These are phyloP conservation scores for Cyclocybe aegerita DNA, from an alignment of 768 basidiomycete species.

Conservation along the genomic window DNA sequence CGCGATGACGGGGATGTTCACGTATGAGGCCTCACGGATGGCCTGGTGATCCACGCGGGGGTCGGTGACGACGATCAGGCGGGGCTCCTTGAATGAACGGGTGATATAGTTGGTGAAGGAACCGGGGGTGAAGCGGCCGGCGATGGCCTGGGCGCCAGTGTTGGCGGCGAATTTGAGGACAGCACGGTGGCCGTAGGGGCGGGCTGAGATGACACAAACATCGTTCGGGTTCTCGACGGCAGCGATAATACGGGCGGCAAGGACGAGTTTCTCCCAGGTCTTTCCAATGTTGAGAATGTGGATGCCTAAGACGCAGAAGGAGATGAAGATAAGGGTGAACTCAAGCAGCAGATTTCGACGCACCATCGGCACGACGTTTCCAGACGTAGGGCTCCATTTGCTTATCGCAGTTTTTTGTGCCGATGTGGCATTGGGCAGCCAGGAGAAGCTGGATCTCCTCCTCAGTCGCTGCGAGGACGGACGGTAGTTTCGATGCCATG, in stretches of 20 bases:
- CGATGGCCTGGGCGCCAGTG: slow-evolving; percentile 98
- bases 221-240: slow-evolving; percentile 98
- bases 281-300: slow-evolving; percentile 98
- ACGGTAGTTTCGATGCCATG: slow-evolving; percentile 90
- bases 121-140: slow-evolving; percentile 99
- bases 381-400: slow-evolving; percentile 98
- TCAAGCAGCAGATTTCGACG: slow-evolving; percentile 26
- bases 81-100: slow-evolving; percentile 99
- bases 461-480: slow-evolving; percentile 90
- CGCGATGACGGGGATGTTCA: slow-evolving; percentile 99
- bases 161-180: slow-evolving; percentile 98
- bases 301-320: slow-evolving; percentile 59
- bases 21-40: slow-evolving; percentile 99
- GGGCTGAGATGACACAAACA: slow-evolving; percentile 96
- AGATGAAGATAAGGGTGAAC: slow-evolving; percentile 10
- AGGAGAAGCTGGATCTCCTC: slow-evolving; percentile 96
- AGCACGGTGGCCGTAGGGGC: slow-evolving; percentile 98
- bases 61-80: slow-evolving; percentile 97
- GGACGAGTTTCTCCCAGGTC: slow-evolving; percentile 99
- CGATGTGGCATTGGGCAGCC: slow-evolving; percentile 94
- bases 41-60: slow-evolving; percentile 99
- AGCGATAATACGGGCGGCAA: slow-evolving; percentile 97
- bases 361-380: slow-evolving; percentile 95
- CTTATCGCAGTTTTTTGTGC: slow-evolving; percentile 99
- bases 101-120: slow-evolving; percentile 99